phyloP scores from a whole-genome alignment of 805 yeast species.

The Saturnispora bothae region DNA sequence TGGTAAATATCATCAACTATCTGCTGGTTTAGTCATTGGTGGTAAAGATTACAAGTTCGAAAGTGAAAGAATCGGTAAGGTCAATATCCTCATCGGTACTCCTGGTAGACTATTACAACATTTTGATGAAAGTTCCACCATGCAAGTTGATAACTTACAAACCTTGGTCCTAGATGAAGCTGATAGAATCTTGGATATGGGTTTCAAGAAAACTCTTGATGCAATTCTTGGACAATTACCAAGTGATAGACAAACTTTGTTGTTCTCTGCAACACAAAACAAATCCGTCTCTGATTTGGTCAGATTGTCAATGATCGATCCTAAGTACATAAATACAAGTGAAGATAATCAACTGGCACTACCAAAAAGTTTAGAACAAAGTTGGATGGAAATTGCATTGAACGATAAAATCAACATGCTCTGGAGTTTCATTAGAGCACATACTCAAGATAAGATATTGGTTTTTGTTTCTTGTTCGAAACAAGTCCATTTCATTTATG shows the following conservation, averaged over 20 bases:
- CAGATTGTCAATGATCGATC: conserved; percentile 57
- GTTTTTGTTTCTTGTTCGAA: conserved; percentile 83
- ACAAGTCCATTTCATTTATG: conserved; percentile 85
- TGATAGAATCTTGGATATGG: conserved; percentile 88
- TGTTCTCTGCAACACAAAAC: conserved; percentile 86
- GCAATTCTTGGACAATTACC: conserved; percentile 72
- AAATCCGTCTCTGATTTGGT: conserved; percentile 77
- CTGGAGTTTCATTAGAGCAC: conserved; percentile 80
- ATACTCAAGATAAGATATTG: conserved; percentile 65
- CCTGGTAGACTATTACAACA: conserved; percentile 90
- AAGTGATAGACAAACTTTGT: conserved; percentile 67
- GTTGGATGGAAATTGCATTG: conserved; percentile 58
- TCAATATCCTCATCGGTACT: conserved; percentile 80
- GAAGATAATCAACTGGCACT: conserved; percentile 32
- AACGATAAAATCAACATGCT: conserved; percentile 77
- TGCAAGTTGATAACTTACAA: conserved; percentile 66
- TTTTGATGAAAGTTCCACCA: conserved; percentile 77
- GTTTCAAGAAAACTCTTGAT: conserved; percentile 75
- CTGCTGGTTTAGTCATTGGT: conserved; percentile 89
- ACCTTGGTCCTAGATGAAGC: conserved; percentile 84
- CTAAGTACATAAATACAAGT: conserved; percentile 44
- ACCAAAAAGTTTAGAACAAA: conserved; percentile 80
- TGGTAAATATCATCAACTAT: conserved; percentile 62
- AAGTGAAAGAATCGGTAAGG: conserved; percentile 63
- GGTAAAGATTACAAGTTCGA: conserved; percentile 83